These are phyloP conservation scores for Vitis riparia DNA, from an alignment of 164 flowering plant genomes.

Conservation along the genomic window DNA sequence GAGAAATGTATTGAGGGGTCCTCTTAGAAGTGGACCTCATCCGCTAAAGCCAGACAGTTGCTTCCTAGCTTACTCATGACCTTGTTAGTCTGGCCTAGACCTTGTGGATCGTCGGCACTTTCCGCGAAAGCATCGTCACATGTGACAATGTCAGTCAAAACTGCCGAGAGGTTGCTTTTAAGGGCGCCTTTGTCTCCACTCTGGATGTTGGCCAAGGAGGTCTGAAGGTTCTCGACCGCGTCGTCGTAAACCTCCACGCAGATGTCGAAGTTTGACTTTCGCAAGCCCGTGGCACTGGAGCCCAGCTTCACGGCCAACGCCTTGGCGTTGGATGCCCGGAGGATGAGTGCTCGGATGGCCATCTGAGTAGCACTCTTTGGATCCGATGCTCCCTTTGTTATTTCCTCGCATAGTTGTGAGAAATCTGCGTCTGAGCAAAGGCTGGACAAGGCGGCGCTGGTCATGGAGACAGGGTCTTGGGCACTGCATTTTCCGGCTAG, in stretches of 20 bases:
- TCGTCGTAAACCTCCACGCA: conserved; percentile 13
- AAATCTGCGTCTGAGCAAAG: conserved; percentile 19
- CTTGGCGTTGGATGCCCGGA: background rate
- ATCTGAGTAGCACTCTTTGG: background rate
- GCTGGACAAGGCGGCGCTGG: background rate
- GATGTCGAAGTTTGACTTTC: background rate
- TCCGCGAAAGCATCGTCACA: conserved; percentile 24
- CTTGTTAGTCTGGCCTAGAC: background rate
- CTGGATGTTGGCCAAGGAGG: conserved; percentile 4
- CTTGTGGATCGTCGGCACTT: background rate
- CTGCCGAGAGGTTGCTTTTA: conserved; percentile 28
- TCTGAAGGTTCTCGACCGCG: conserved; percentile 14
- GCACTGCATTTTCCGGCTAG: background rate
- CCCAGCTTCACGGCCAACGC: background rate
- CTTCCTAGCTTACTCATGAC: too few species aligned
- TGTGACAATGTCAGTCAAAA: conserved; percentile 9
- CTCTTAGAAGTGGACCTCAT: too few species aligned
- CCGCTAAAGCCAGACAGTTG: too few species aligned
- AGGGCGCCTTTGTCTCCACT: conserved; percentile 6
- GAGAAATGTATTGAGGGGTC: too few species aligned
- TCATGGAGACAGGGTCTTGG: background rate
- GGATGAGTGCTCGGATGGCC: conserved; percentile 8
- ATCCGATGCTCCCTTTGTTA: too few species aligned
- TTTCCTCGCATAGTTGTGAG: background rate
- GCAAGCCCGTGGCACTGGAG: background rate